Evolutionary conservation across 2,329 filamentous ascomycete genomes (phyloP).

Genomic region (Leptographium procerum): DNA sequence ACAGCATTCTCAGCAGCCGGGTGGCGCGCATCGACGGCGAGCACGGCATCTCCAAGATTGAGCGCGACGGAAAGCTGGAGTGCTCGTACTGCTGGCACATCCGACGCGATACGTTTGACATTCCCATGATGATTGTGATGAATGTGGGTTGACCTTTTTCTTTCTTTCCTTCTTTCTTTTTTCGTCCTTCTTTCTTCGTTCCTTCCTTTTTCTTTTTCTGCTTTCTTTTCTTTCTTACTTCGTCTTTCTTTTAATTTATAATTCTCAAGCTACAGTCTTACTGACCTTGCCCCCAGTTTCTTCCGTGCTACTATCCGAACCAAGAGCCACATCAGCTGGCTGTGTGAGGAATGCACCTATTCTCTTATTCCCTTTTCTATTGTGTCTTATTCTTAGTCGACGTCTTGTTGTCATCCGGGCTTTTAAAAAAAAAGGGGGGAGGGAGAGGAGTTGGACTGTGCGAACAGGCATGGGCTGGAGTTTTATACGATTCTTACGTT

Average conservation of each 20-base stretch:
- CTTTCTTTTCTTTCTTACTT: no score
- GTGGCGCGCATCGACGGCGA: slow-evolving; percentile 57
- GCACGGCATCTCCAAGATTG: slow-evolving; percentile 70
- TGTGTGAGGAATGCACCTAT: slow-evolving; percentile 25
- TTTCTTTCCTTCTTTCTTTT: neutral
- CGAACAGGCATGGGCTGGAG: slow-evolving; percentile 11
- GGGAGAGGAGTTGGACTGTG: neutral
- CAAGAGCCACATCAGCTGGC: slow-evolving; percentile 45
- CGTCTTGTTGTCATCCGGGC: neutral
- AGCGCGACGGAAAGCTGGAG: slow-evolving; percentile 81
- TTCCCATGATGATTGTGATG: slow-evolving; percentile 96
- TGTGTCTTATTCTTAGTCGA: neutral
- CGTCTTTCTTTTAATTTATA: neutral
- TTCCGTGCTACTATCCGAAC: slow-evolving; percentile 48
- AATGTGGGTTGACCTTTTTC: slow-evolving; percentile 57
- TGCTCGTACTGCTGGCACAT: slow-evolving; percentile 97
- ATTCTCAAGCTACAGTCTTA: neutral
- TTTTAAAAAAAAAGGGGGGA: neutral
- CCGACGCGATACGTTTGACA: slow-evolving; percentile 93
- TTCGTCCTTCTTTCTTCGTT: neutral
- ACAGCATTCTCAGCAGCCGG: slow-evolving; percentile 44
- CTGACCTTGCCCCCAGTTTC: slow-evolving; percentile 29
- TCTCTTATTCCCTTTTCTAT: neutral
- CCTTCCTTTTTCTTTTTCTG: no score
- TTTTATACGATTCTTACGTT: slow-evolving; percentile 2